Conservation (phyloP, 169 alveolate genomes). For the Plasmodium fragile region DNA sequence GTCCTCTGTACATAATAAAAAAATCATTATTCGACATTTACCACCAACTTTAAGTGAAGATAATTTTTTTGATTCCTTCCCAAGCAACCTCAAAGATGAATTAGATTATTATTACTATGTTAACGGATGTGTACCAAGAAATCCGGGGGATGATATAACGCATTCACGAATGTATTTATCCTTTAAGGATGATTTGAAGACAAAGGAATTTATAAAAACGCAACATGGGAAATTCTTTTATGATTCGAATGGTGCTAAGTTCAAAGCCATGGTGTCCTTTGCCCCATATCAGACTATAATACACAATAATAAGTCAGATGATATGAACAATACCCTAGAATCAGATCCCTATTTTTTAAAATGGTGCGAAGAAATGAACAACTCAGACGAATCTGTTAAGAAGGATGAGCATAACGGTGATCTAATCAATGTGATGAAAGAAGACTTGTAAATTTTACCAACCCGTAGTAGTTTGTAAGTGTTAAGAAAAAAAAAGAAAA, state of each 20-base stretch:
- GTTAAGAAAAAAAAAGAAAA: conserved; percentile 34
- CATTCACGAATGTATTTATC: conserved; percentile 75
- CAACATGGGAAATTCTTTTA: conserved; percentile 72
- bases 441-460: conserved; percentile 45
- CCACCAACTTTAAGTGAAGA: conserved; percentile 76
- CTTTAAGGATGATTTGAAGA: conserved; percentile 74
- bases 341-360: conserved; percentile 72
- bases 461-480: conserved; percentile 15
- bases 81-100: conserved; percentile 70
- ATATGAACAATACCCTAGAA: conserved; percentile 63
- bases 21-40: conserved; percentile 63
- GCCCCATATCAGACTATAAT: conserved; percentile 74
- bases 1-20: conserved; percentile 44
- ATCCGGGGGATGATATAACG: conserved; percentile 37
- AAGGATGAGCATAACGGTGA: conserved; percentile 55
- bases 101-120: conserved; percentile 76
- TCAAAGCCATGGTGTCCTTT: conserved; percentile 50
- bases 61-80: conserved; percentile 66
- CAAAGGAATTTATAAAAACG: conserved; percentile 65
- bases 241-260: conserved; percentile 52
- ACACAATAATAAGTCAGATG: conserved; percentile 50
- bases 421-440: conserved; percentile 55
- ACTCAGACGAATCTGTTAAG: conserved; percentile 17
- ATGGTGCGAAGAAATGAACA: conserved; percentile 74
- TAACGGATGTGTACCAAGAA: conserved; percentile 41